Conservation (phyloP, 768 basidiomycete species). For the Lactarius sanguifluus region DNA sequence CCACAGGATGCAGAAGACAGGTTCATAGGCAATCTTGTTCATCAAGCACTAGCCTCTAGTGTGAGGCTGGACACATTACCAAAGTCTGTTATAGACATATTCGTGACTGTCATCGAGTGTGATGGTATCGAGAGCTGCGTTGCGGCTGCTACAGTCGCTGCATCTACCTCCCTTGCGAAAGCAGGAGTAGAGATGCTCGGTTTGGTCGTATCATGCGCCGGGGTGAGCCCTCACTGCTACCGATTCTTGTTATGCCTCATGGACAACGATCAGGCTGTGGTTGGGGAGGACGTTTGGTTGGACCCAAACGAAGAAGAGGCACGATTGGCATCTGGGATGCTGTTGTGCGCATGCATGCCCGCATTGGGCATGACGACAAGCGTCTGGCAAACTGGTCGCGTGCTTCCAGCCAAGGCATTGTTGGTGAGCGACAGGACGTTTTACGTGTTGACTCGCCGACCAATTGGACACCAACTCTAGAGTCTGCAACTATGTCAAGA, state of each 20-base stretch:
- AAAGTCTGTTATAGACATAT: constrained; percentile 91
- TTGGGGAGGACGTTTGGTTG: constrained; percentile 63
- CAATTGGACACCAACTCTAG: constrained; percentile 38
- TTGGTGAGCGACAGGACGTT: constrained; percentile 45
- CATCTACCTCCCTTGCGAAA: constrained; percentile 87
- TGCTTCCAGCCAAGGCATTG: constrained; percentile 52
- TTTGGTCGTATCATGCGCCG: constrained; percentile 79
- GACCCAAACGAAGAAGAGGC: constrained; percentile 81
- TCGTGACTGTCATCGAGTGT: constrained; percentile 86
- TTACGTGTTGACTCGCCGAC: constrained; percentile 3
- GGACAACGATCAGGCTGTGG: constrained; percentile 47
- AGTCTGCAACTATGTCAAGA: constrained; percentile 69
- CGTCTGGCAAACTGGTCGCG: constrained; percentile 80
- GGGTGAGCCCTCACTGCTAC: constrained; percentile 46
- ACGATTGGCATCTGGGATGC: constrained; percentile 52
- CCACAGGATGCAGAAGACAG: constrained; percentile 91
- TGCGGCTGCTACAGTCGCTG: constrained; percentile 83
- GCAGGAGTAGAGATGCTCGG: constrained; percentile 92
- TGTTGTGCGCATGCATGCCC: constrained; percentile 86
- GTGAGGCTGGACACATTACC: constrained; percentile 89
- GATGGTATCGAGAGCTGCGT: constrained; percentile 89
- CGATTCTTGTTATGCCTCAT: constrained; percentile 23
- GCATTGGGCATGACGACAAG: constrained; percentile 81
- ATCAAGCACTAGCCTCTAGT: constrained; percentile 81
- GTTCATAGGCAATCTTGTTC: constrained; percentile 76